Evolutionary conservation across 345 rosid species (phyloP), one percentile per base, ranked within the genome.

Genomic region (Linum tenue): DNA sequence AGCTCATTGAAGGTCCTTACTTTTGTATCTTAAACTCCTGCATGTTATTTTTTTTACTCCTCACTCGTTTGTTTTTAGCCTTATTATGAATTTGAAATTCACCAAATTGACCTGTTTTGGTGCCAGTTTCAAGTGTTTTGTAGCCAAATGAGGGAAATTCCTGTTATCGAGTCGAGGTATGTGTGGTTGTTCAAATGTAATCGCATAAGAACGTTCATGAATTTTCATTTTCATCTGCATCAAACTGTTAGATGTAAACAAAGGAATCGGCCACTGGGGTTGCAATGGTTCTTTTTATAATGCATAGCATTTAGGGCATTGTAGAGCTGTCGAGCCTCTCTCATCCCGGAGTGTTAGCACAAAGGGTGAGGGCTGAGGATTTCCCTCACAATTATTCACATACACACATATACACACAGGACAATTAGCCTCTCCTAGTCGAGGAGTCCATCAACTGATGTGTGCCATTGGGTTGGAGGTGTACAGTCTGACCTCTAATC

Each of bases 101-200:
- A 5, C 42, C 16, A 35, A 55, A n/a, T 16, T 51, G 37, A 0
- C 37, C 8, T 68, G 41, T n/a, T 43, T 10, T 37, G 42, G 64
- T 56, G 40, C 31, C 66, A 3, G 53, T 22, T 64, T 63, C 74
- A 87, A 95, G 76, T 85, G 64, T 70, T 63, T 1, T 84, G 91
- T 41, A 43, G 78, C 76, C 88, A 80, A 77, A 78, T 73, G 81
- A 81, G 70, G 73, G 87, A 82, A 42, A 59, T 82, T 72, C 67
- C 81, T 56, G 59, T 83, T 35, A 16, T 89, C 2, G 83, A 81
- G 71, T 91, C 80, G 65, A 67, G 92, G 98, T 89, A 83, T 68
- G 70, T 51, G 43, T 61, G 62, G 59, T 35, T 63, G 39, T 39
- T 39, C 51, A 7, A 9, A 8, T 41, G 9, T 41, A 41, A 8